Percentiles rank a stretch among this genome's conserved stretches.
Evolutionary conservation across 345 rosid genomes (phyloP).

Genomic region (Triadica sebifera): DNA sequence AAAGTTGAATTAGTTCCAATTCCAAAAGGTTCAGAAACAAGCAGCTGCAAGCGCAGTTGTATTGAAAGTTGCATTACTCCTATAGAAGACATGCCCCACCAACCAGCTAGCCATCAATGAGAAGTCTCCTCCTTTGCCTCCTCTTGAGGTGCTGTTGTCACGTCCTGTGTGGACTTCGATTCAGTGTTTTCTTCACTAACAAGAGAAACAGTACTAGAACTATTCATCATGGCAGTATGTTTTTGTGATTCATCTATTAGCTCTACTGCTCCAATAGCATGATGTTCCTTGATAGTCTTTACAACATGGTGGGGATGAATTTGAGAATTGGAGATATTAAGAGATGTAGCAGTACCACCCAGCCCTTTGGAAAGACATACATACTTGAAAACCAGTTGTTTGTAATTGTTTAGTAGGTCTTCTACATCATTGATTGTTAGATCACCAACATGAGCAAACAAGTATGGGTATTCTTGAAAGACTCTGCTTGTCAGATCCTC

Average conservation of each 20-base stretch:
- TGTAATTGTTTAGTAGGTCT: slow-evolving; percentile 68
- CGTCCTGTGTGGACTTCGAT: slow-evolving; percentile 12
- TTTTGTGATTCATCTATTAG: slow-evolving; percentile 25
- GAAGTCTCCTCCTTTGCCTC: slow-evolving; percentile 24
- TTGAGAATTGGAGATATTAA: slow-evolving; percentile 22
- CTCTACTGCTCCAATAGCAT: slow-evolving; percentile 21
- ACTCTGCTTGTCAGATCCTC: slow-evolving; percentile 48
- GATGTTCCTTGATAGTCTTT: slow-evolving; percentile 19
- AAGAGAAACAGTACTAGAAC: slow-evolving; percentile 17
- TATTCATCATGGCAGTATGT: slow-evolving; percentile 13
- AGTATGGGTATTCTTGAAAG: slow-evolving; percentile 71
- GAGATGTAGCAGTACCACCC: slow-evolving; percentile 28
- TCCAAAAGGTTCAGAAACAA: neutral
- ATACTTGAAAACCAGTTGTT: slow-evolving; percentile 56
- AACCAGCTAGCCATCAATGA: slow-evolving; percentile 3
- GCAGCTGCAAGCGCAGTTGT: neutral
- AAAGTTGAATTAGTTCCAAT: neutral
- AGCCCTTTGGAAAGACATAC: slow-evolving; percentile 55
- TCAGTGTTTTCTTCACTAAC: slow-evolving; percentile 30
- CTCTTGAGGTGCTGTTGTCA: slow-evolving; percentile 11
- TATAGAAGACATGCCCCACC: neutral
- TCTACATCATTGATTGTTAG: slow-evolving; percentile 75
- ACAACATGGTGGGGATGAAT: slow-evolving; percentile 9
- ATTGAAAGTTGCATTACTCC: neutral
- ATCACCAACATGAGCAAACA: slow-evolving; percentile 71